Conservation (phyloP, 192 early-diverging fungal species). For the Coemansia reversa region DNA sequence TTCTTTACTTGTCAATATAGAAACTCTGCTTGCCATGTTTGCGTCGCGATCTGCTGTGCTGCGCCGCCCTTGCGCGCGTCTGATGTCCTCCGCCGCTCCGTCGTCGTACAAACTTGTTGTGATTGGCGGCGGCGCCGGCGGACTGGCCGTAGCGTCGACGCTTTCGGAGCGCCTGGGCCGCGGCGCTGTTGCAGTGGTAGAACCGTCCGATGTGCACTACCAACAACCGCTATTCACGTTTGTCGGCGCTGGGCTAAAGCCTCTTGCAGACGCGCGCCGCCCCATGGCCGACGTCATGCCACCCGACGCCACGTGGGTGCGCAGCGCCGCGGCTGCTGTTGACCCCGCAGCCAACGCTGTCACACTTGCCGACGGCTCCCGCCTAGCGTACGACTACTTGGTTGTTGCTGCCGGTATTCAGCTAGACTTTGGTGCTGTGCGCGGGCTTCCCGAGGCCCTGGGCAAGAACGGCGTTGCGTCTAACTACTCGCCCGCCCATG, state of each 20-base stretch:
- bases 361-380: slow-evolving; percentile 62
- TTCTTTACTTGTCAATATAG: slow-evolving; percentile 10
- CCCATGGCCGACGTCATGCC: slow-evolving; percentile 72
- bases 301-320: slow-evolving; percentile 72
- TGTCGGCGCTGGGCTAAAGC: slow-evolving; percentile 84
- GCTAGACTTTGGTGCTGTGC: slow-evolving; percentile 73
- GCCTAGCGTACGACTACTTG: slow-evolving; percentile 64
- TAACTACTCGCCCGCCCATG: slow-evolving; percentile 76
- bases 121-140: slow-evolving; percentile 54
- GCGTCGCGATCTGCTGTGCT: slow-evolving; percentile 11
- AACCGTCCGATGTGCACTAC: slow-evolving; percentile 70
- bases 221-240: slow-evolving; percentile 91
- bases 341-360: slow-evolving; percentile 70
- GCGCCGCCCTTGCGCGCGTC: slow-evolving; percentile 26
- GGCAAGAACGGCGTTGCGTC: slow-evolving; percentile 81
- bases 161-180: slow-evolving; percentile 63
- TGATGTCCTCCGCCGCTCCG: slow-evolving; percentile 38
- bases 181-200: slow-evolving; percentile 70
- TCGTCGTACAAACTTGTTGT: slow-evolving; percentile 55
- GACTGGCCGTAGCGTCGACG: slow-evolving; percentile 67
- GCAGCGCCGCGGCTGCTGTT: slow-evolving; percentile 67
- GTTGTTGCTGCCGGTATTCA: slow-evolving; percentile 79
- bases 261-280: slow-evolving; percentile 65
- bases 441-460: slow-evolving; percentile 69
- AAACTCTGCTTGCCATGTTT: slow-evolving; percentile 39